Base-by-base conservation (phyloP, 192 early-diverging fungal genomes). In the Entophlyctis luteolus region DNA sequence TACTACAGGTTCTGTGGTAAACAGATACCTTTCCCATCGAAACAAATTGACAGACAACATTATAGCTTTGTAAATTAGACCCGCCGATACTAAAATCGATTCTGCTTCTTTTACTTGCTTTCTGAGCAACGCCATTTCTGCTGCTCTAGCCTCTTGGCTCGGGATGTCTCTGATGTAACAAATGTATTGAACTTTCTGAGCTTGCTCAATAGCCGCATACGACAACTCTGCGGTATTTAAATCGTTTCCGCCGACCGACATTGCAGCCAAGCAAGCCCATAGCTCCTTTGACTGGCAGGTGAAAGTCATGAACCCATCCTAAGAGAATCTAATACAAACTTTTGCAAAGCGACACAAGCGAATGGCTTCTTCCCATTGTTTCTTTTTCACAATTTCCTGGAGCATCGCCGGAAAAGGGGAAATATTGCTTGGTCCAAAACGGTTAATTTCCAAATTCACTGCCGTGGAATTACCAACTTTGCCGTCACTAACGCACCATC, bases 281-380 rank as follows among this genome's bases (percentile, higher is more conserved):
- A 86, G 59, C 48, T 82, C 82, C 45, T 78, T 73, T 65, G 72
- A 72, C 81, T 82, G 37, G n/a, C n/a, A 12, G 39, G n/a, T 42
- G n/a, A 42, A 12, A 42, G 8, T 12, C 8, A 42, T 42, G 4
- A 27, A 22, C 35, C 8, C 59, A n/a, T n/a, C 12, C 12, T 4
- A 5, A 20, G 35, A 29, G 8, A 42, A 42, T 12, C 8, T 42
- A 42, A 42, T 42, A 38, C 5, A 3, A 71, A 77, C 77, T 58
- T 86, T 82, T 12, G 77, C 77, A 57, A 72, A 79, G 48, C 84
- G 63, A 53, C 84, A 86, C 22, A 86, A 45, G 22, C 76, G 69
- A 32, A 86, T 80, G 1, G 82, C 80, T 71, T 80, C 84, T 53
- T 86, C 84, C 84, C 84, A 86, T 49, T 85, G 82, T 57, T 86